These are phyloP conservation scores for Artomyces pyxidatus DNA, from an alignment of 768 basidiomycete genomes.

Conservation along the genomic window DNA sequence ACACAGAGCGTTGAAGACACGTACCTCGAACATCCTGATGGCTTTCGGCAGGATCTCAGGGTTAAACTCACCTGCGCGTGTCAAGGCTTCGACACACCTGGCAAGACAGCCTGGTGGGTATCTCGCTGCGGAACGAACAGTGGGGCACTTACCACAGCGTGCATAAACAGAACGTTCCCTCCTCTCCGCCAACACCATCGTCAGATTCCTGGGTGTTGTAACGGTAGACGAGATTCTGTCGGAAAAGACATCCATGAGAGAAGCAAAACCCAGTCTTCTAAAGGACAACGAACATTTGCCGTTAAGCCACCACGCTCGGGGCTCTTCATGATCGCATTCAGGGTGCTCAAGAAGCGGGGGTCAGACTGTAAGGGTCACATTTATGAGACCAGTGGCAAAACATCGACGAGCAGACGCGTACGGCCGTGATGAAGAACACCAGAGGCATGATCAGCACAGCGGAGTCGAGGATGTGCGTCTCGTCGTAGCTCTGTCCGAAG, in stretches of 20 bases:
- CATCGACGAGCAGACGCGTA: constrained; percentile 26
- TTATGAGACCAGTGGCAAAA: background rate
- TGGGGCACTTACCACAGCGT: constrained; percentile 51
- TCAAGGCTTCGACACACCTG: constrained; percentile 85
- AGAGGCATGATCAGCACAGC: constrained; percentile 89
- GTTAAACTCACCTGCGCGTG: constrained; percentile 79
- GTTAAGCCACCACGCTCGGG: constrained; percentile 89
- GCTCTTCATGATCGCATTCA: constrained; percentile 76
- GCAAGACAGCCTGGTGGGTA: constrained; percentile 1
- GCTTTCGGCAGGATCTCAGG: constrained; percentile 55
- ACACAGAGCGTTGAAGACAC: constrained; percentile 8
- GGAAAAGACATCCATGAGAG: too few species aligned
- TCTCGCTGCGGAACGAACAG: background rate
- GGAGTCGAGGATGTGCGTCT: constrained; percentile 72
- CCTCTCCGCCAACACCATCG: constrained; percentile 94
- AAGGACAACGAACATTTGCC: constrained; percentile 60
- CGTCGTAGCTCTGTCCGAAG: constrained; percentile 91
- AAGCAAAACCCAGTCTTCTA: too few species aligned
- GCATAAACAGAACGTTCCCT: constrained; percentile 90
- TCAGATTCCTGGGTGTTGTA: constrained; percentile 82
- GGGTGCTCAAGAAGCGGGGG: constrained; percentile 79
- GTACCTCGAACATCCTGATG: constrained; percentile 84
- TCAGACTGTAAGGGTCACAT: constrained; percentile 47
- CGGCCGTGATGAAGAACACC: constrained; percentile 84
- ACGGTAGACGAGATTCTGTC: constrained; percentile 78